A percentile compares a stretch with the other conserved stretches of the same genome.
These are phyloP conservation scores for Apiotrichum sp. DNA, from an alignment of 1,284 basidiomycete species.

Conservation along the genomic window DNA sequence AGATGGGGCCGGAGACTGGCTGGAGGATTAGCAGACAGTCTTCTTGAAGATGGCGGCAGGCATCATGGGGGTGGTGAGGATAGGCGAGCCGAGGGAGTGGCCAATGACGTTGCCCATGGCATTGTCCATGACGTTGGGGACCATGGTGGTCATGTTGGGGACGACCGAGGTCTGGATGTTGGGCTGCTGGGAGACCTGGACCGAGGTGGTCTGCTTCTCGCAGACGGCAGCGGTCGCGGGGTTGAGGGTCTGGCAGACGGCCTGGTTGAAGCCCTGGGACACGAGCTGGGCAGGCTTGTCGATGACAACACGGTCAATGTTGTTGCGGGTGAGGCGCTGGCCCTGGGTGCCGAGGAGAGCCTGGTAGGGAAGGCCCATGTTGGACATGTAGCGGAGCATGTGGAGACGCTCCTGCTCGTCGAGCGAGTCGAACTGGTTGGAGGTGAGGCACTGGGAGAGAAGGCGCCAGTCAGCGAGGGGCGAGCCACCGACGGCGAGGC, in stretches of 20 bases:
- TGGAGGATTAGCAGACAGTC: not conserved
- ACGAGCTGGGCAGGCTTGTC: not conserved
- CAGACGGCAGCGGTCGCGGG: not conserved
- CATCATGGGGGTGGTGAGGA: not conserved
- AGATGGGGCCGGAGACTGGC: too few relatives aligned
- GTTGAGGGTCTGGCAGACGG: slow-evolving; percentile 1
- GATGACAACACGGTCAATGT: too few relatives aligned
- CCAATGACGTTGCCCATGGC: too few relatives aligned
- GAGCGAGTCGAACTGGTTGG: not conserved
- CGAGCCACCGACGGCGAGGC: not conserved
- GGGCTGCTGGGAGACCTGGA: not conserved
- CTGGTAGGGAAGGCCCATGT: not conserved
- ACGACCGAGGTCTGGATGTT: not conserved
- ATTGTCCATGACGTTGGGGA: too few relatives aligned
- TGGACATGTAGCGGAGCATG: too few relatives aligned
- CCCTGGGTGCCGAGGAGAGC: not conserved
- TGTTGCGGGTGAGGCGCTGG: not conserved
- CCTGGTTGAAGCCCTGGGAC: not conserved
- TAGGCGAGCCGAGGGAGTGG: too few relatives aligned
- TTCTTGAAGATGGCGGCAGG: not conserved
- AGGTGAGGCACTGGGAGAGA: not conserved
- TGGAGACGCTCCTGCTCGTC: not conserved
- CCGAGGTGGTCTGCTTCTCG: not conserved
- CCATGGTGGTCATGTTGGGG: too few relatives aligned
- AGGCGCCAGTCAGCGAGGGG: not conserved